Conservation (phyloP, 2,329 filamentous ascomycete species). For the Colletotrichum sp. region DNA sequence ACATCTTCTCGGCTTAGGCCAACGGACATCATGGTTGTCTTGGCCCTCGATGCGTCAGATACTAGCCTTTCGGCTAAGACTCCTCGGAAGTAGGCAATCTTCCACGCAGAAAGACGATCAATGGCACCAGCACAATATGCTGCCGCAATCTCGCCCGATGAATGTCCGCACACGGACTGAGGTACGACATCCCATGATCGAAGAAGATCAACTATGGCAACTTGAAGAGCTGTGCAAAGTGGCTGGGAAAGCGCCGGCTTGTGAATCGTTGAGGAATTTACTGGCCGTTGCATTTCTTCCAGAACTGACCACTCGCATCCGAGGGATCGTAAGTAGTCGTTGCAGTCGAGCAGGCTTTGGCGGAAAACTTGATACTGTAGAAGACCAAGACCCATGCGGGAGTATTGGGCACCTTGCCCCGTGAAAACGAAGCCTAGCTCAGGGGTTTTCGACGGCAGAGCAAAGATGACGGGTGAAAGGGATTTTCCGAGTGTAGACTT, state of each 20-base stretch:
- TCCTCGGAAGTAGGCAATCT: slow-evolving; percentile 46
- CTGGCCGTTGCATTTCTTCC: slow-evolving; percentile 36
- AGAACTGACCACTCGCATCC: slow-evolving; percentile 39
- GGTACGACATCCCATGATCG: slow-evolving; percentile 35
- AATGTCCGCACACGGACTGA: slow-evolving; percentile 45
- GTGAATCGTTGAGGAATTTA: slow-evolving; percentile 27
- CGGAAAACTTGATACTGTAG: slow-evolving; percentile 46
- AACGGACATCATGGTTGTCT: not conserved
- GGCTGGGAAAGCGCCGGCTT: slow-evolving; percentile 43
- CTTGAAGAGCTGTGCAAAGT: slow-evolving; percentile 44
- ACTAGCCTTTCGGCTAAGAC: slow-evolving; percentile 1
- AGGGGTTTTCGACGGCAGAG: slow-evolving; percentile 22
- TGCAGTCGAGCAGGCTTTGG: slow-evolving; percentile 35
- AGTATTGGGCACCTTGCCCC: slow-evolving; percentile 47
- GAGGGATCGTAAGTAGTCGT: slow-evolving; percentile 1
- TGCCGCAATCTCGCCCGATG: slow-evolving; percentile 52
- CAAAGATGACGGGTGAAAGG: not conserved
- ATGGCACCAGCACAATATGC: slow-evolving; percentile 43
- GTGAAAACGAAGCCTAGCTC: slow-evolving; percentile 45
- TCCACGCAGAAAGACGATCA: slow-evolving; percentile 41
- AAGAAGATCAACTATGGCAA: slow-evolving; percentile 45
- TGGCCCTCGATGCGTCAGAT: not conserved
- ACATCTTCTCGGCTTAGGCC: slow-evolving; percentile 23
- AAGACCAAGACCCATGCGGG: slow-evolving; percentile 45
- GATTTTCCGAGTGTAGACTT: not conserved